These are phyloP conservation scores for Botrytis porri DNA, from an alignment of 2,329 filamentous ascomycete species.

Conservation along the genomic window DNA sequence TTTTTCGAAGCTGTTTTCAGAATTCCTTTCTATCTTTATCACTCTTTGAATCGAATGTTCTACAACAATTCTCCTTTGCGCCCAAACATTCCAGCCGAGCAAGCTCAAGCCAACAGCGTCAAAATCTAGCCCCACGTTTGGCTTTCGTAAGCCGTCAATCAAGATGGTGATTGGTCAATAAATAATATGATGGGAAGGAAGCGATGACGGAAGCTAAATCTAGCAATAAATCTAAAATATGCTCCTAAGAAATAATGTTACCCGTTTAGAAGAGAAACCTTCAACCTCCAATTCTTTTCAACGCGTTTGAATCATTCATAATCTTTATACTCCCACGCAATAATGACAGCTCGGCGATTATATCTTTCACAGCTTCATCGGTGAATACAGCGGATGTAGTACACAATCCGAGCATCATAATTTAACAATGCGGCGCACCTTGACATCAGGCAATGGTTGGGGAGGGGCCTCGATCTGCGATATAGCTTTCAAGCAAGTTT, in stretches of 20 bases:
- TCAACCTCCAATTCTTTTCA: background rate
- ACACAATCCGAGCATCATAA: constrained; percentile 19
- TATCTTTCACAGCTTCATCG: constrained; percentile 27
- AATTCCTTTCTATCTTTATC: background rate
- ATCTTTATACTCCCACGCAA: constrained; percentile 22
- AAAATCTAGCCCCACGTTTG: constrained; percentile 9
- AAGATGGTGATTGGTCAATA: background rate
- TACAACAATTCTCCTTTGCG: constrained; percentile 21
- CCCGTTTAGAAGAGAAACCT: background rate
- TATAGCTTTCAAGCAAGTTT: constrained; percentile 31
- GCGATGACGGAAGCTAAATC: constrained; percentile 21
- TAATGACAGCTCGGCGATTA: constrained; percentile 31
- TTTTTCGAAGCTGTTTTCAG: background rate
- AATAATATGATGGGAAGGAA: background rate
- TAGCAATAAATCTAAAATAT: background rate
- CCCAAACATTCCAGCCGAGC: constrained; percentile 1
- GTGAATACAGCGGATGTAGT: constrained; percentile 33
- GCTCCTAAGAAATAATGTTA: background rate
- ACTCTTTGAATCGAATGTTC: constrained; percentile 31
- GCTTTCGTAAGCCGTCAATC: background rate
- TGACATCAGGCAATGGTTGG: constrained; percentile 29
- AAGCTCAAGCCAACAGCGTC: background rate
- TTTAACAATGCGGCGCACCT: constrained; percentile 33
- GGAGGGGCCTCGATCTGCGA: constrained; percentile 26
- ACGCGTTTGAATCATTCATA: background rate